A percentile compares a stretch with the other conserved stretches of the same genome.
Conservation (phyloP, 768 basidiomycete genomes). For the Phaffia tasmanica region DNA sequence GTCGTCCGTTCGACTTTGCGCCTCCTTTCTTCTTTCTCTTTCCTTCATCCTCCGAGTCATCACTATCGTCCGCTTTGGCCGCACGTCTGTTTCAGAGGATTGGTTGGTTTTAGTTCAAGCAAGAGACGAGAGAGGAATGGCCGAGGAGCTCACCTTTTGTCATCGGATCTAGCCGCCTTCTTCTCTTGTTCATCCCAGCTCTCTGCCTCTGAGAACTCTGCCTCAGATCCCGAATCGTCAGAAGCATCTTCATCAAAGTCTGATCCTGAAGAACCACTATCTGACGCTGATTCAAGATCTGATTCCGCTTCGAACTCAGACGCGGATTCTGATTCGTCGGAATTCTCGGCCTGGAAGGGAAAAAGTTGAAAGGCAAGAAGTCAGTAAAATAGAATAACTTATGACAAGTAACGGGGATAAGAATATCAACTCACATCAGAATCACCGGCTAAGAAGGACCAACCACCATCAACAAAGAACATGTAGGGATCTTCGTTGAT, state of each 20-base stretch:
- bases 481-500: slow-evolving; percentile 62
- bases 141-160: slow-evolving; percentile 1
- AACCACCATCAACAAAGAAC: slow-evolving; percentile 94
- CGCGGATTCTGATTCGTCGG: slow-evolving; percentile 50
- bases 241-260: slow-evolving; percentile 32
- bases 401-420: not conserved
- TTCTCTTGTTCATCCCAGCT: slow-evolving; percentile 94
- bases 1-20: slow-evolving; percentile 2
- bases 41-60: slow-evolving; percentile 1
- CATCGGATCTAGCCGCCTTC: slow-evolving; percentile 50
- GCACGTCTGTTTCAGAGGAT: too few relatives aligned
- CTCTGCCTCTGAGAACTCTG: slow-evolving; percentile 49
- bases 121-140: too few relatives aligned
- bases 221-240: slow-evolving; percentile 30
- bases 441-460: slow-evolving; percentile 68
- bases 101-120: too few relatives aligned
- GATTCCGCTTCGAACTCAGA: slow-evolving; percentile 47
- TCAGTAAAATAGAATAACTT: not conserved
- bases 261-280: slow-evolving; percentile 27
- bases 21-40: not conserved
- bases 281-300: slow-evolving; percentile 5
- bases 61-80: not conserved
- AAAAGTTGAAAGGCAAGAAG: not conserved
- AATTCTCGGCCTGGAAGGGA: slow-evolving; percentile 8
- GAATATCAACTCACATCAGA: slow-evolving; percentile 49